Conservation (phyloP, 2,329 filamentous ascomycete genomes). For the Aschersonia sp. region DNA sequence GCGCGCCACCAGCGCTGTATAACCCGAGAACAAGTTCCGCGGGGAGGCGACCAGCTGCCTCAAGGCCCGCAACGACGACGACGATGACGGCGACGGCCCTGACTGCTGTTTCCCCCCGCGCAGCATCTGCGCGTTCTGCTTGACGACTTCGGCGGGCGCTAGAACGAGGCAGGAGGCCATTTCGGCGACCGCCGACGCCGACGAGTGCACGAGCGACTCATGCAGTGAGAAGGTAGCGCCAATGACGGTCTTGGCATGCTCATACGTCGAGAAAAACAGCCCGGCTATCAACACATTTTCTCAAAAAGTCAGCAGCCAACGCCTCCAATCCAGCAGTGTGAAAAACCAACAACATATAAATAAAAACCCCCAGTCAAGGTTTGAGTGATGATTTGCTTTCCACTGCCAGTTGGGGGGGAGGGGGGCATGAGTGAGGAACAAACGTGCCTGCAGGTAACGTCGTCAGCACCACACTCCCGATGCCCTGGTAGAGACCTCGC, state of each 20-base stretch:
- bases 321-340: too few relatives aligned
- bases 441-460: slow-evolving; percentile 69
- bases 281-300: slow-evolving; percentile 37
- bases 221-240: slow-evolving; percentile 40
- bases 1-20: slow-evolving; percentile 64
- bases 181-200: slow-evolving; percentile 64
- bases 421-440: too few relatives aligned
- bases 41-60: slow-evolving; percentile 30
- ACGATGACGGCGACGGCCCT: slow-evolving; percentile 20
- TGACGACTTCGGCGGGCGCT: slow-evolving; percentile 79
- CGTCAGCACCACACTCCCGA: slow-evolving; percentile 71
- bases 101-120: slow-evolving; percentile 10
- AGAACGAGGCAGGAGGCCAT: slow-evolving; percentile 75
- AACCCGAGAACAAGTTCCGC: slow-evolving; percentile 53
- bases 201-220: slow-evolving; percentile 54
- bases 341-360: too few relatives aligned
- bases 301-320: too few relatives aligned
- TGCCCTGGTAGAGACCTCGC: slow-evolving; percentile 70
- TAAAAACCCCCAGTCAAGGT: too few relatives aligned
- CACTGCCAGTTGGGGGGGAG: not conserved
- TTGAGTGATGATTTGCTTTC: not conserved
- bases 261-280: slow-evolving; percentile 83
- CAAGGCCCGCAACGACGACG: slow-evolving; percentile 31
- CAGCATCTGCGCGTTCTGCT: slow-evolving; percentile 87
- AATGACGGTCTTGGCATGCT: slow-evolving; percentile 55